Evolutionary conservation across 306 rosid genomes (phyloP), one percentile per base, ranked within the genome.

Genomic region (Vigna reflexopilosa): DNA sequence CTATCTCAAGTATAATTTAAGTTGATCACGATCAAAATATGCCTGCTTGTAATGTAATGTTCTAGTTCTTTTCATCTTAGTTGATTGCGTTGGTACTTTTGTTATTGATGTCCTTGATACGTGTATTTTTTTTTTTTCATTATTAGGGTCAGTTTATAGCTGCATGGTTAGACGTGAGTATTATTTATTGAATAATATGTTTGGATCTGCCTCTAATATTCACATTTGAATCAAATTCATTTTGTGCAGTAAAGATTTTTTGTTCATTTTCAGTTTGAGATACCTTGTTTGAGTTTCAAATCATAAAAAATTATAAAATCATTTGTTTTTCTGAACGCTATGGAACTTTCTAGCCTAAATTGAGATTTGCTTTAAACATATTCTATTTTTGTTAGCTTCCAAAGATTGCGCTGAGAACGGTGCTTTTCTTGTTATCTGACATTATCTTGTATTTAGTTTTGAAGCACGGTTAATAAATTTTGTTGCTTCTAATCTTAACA

Each of bases 201-300:
- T 9, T 54, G 28, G 13, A 50, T 50, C 22, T 50, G 56, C 55
- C 4, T n/a, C 56, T 50, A 6, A 16, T 16, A 20, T 50, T 16
- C 56, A 50, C 10, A n/a, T 16, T 6, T n/a, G 10, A 51, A n/a
- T n/a, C 57, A 7, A 51, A 51, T 50, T 50, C 22, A 5, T 34
- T 34, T 4, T 34, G 1, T 34, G 38, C 7, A 34, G 38, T 34
- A 34, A 34, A 4, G 6, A 4, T 34, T 34, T 34, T 34, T 34
- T 34, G 7, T 34, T 34, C 38, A 34, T 34, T 34, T 34, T 34
- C 38, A 34, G 51, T 67, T 38, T 10, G 28, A 42, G 80, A 32
- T 64, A 48, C 59, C 59, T 11, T 20, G 16, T 74, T n/a, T 58
- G 70, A 73, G 59, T 38, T 68, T 70, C 72, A 56, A 44, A 73